Evolutionary conservation across 1,284 basidiomycete species (phyloP).

Genomic region (Inonotus hispidus): DNA sequence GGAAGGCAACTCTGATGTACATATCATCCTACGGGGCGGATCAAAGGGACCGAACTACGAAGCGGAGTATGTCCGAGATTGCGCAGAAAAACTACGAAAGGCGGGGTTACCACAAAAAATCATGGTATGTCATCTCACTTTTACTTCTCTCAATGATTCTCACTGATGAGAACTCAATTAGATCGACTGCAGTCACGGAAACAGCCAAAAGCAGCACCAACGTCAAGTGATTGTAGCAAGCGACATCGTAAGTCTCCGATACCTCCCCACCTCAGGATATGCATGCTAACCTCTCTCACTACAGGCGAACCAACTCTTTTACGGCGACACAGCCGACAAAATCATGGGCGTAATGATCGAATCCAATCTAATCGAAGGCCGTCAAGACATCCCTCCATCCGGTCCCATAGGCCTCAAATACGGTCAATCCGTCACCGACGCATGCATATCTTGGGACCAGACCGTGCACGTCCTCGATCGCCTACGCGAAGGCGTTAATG

Average conservation of each 20-base stretch:
- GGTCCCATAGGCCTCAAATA: slow-evolving; percentile 79
- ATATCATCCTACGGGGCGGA: slow-evolving; percentile 88
- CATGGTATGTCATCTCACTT: slow-evolving; percentile 53
- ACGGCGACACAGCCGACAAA: slow-evolving; percentile 61
- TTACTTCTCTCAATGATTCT: neutral
- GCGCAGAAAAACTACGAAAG: slow-evolving; percentile 72
- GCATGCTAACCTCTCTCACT: neutral
- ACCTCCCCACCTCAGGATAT: neutral
- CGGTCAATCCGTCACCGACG: slow-evolving; percentile 87
- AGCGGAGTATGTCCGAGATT: slow-evolving; percentile 73
- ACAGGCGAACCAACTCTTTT: slow-evolving; percentile 68
- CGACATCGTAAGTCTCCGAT: slow-evolving; percentile 53
- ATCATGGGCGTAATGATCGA: slow-evolving; percentile 99
- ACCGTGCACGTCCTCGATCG: slow-evolving; percentile 78
- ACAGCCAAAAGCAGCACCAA: slow-evolving; percentile 83
- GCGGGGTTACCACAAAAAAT: slow-evolving; percentile 76
- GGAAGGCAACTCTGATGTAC: slow-evolving; percentile 84
- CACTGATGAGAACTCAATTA: slow-evolving; percentile 26
- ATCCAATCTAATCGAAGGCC: slow-evolving; percentile 86
- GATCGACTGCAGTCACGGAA: slow-evolving; percentile 96
- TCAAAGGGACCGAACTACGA: slow-evolving; percentile 82
- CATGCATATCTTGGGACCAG: slow-evolving; percentile 86
- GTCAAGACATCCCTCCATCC: slow-evolving; percentile 78
- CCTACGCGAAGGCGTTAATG: slow-evolving; percentile 75
- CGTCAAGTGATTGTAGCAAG: slow-evolving; percentile 84